phyloP scores from a whole-genome alignment of 78 protist genomes.

The Dictyostelium firmibasis region DNA sequence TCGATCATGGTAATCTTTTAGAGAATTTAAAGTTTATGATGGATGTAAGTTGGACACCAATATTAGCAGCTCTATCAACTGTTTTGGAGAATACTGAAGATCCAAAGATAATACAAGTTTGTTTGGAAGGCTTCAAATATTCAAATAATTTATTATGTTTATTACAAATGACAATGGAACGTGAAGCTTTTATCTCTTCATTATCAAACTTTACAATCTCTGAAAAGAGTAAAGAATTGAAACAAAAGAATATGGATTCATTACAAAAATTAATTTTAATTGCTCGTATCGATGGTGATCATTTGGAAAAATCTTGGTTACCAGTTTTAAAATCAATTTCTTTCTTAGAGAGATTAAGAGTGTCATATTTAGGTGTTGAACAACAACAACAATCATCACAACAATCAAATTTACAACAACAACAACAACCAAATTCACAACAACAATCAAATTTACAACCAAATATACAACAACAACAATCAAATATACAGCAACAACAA shows the following conservation, averaged over 20 bases:
- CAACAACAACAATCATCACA: neutral
- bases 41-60: slow-evolving; percentile 79
- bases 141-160: slow-evolving; percentile 83
- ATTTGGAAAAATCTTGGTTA: slow-evolving; percentile 90
- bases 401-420: neutral
- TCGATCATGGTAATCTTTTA: slow-evolving; percentile 47
- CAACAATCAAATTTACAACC: neutral
- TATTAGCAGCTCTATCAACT: slow-evolving; percentile 85
- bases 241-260: slow-evolving; percentile 91
- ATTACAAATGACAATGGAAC: slow-evolving; percentile 87
- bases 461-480: neutral
- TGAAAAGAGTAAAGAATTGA: slow-evolving; percentile 60
- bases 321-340: slow-evolving; percentile 87
- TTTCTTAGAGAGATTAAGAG: slow-evolving; percentile 86
- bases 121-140: slow-evolving; percentile 90
- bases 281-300: slow-evolving; percentile 93
- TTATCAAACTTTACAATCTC: slow-evolving; percentile 93
- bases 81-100: slow-evolving; percentile 86
- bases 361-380: slow-evolving; percentile 69
- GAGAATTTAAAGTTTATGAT: slow-evolving; percentile 87
- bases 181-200: slow-evolving; percentile 95
- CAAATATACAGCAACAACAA: neutral
- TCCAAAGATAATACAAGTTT: slow-evolving; percentile 30
- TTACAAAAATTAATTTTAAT: slow-evolving; percentile 84
- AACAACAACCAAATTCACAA: neutral